Evolutionary conservation across 495 filamentous ascomycete species (phyloP), one percentile per base, ranked within the genome.

Genomic region (Penicillium waksmanii): DNA sequence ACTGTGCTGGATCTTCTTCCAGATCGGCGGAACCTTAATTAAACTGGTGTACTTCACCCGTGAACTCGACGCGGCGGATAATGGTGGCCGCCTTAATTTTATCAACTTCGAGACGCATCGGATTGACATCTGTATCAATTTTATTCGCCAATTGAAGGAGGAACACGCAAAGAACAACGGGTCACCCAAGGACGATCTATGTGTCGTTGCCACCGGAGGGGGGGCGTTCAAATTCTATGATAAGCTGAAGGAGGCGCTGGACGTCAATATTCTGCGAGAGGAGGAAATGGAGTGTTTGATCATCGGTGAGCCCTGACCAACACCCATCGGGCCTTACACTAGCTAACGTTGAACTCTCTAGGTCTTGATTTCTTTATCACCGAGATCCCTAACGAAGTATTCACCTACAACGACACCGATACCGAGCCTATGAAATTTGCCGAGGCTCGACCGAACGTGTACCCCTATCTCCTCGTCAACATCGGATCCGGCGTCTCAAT

Each of bases 201-300:
- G 88, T 64, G 88, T 98, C 42, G 93, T 97, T 78, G 95, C 95
- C 9, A 98, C 95, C 0, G 95, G 95, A 3, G 95, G 95, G 23
- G 95, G 95, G 12, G 91, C 95, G 5, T 98, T 88, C 79, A 97
- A 97, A 70, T 98, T 86, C 75, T 97, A 98, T 68, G 92, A 97
- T 67, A 87, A 85, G 75, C 89, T 98, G 63, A 87, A 87, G 67
- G 83, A 92, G 42, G 83, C 84, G 3, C 77, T 98, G 34, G 87
- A 89, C 4, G 88, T 97, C 15, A 89, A 97, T 65, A 92, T 98
- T 46, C 73, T 94, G 58, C 81, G 92, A 21, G 96, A 98, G 71
- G 95, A 98, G 66, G 95, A 98, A 74, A 98, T 98, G 96, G 92
- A 97, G 74, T 98, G 95, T 73, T 77, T 98, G 51, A 98, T 98